Evolutionary conservation across 2,329 filamentous ascomycete genomes (phyloP), one percentile per base, ranked within the genome.

Genomic region (Aureobasidium musti): DNA sequence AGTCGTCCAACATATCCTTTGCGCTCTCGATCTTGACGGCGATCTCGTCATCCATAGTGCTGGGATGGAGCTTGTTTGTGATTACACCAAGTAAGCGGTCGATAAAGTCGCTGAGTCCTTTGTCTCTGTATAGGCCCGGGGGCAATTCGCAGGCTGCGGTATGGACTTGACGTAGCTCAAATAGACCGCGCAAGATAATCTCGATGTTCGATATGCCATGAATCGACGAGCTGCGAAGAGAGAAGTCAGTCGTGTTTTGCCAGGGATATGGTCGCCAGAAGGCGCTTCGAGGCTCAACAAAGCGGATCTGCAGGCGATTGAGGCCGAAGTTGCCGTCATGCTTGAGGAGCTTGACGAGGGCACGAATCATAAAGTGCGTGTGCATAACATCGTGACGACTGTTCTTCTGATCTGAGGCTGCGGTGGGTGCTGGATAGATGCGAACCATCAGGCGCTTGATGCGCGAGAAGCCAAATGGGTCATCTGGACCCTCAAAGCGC

Each of bases 331-430:
- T 72, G 26, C 68, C 69, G 33, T 73, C 65, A 17, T 70, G 69
- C 33, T 72, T 64, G 8, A 76, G 69, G 14, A 75, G 67, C 13
- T 67, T 68, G 53, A 67, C 68, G 5, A 76, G 69, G 13, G 73
- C 71, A 8, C 69, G 68, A 21, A 68, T 66, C 71, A 74, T 74
- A 70, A 71, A 75, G 68, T 72, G 74, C 0, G 74, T 74, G 67
- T 73, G 72, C 63, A 74, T 67, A 1, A 70, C 59, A 2, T 69
- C 68, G 47, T 72, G 70, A n/a, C 69, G 69, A 49, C 50, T 65
- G 21, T 23, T 47, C 50, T 56, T 47, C 6, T 64, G 35, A 23
- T 56, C 26, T 26, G 66, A 66, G 33, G 23, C 60, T 11, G 6
- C 13, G 17, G 65, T 56, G 8, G 41, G 53, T 2, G 69, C 47